Evolutionary conservation across 2,329 filamentous ascomycete genomes (phyloP), one percentile per base, ranked within the genome.

Genomic region (Knoxdaviesia proteae): DNA sequence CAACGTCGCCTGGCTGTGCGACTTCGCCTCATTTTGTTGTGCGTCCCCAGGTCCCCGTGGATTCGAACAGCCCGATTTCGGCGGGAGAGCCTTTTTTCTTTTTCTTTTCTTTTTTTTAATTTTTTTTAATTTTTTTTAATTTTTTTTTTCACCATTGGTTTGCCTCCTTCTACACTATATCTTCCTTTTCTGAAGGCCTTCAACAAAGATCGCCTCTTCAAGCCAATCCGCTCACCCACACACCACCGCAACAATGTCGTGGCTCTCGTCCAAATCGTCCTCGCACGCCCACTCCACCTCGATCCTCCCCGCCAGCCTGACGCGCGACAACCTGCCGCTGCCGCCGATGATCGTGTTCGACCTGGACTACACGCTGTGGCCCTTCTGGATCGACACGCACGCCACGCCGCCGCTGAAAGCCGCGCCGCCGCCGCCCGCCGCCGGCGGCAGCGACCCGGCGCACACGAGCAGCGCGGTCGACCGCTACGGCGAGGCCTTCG

Each of bases 331-430:
- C 9, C 70, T 76, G 0, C 82, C 84, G 0, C 70, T 94, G 1
- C 87, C 87, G 0, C 76, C 78, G 47, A 69, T 94, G 50, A 71
- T 96, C 52, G 82, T 90, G 48, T 94, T 96, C 62, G 90, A 96
- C 58, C 74, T 96, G 48, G 88, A 96, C 67, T 96, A 94, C 67
- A 96, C 90, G 0, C 69, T 96, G n/a, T 96, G 88, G 90, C 86
- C 87, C 5, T 94, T 94, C 62, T 96, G 88, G 88, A 79, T 93
- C 1, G 90, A 96, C 64, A 94, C 86, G 4, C 87, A 94, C 60
- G 80, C 90, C 51, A 74, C 75, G 30, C 71, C 76, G 6, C 87
- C 86, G 0, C 61, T 94, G 11, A 69, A 69, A 49, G 52, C 65
- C 6, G 61, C 65, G 43, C 20, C 20, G 20, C 20, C 20, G 20